Conservation (phyloP, 305 asterid species). For the Lippia alba region DNA sequence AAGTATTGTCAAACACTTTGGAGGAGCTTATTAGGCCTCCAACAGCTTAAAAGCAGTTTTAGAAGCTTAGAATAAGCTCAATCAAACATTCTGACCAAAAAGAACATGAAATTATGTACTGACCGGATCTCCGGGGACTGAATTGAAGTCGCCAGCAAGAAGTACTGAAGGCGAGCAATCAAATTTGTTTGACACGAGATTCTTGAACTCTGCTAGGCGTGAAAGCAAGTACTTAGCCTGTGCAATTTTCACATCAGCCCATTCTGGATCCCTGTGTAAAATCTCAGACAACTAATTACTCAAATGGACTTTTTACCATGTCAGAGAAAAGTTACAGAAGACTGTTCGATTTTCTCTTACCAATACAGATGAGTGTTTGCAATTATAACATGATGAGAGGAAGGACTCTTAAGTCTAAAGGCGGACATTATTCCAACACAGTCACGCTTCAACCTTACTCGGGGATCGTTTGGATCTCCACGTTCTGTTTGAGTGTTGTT, state of each 20-base stretch:
- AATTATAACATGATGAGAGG: constrained; percentile 59
- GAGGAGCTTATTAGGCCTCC: no score
- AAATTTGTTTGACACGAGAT: constrained; percentile 56
- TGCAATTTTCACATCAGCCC: constrained; percentile 86
- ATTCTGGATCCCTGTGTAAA: constrained; percentile 83
- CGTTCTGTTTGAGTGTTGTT: constrained; percentile 45
- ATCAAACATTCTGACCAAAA: no score
- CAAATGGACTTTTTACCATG: neutral
- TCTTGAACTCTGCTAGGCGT: constrained; percentile 69
- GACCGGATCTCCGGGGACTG: constrained; percentile 85
- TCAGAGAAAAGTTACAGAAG: neutral
- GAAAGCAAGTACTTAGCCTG: constrained; percentile 85
- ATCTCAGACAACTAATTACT: neutral
- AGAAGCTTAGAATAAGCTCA: no score
- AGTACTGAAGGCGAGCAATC: constrained; percentile 67
- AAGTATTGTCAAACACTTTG: no score
- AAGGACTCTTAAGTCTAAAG: constrained; percentile 69
- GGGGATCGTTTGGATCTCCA: constrained; percentile 82
- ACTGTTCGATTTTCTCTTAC: constrained; percentile 40
- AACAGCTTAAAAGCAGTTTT: no score
- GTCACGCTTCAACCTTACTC: constrained; percentile 87
- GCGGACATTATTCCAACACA: constrained; percentile 91
- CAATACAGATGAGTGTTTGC: constrained; percentile 90
- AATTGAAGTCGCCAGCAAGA: constrained; percentile 89
- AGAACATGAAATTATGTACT: constrained; percentile 9